A percentile compares a stretch with the other conserved stretches of the same genome.
Evolutionary conservation across 1,139 yeast genomes (phyloP).

Genomic region (Nakaseomyces delphensis): DNA sequence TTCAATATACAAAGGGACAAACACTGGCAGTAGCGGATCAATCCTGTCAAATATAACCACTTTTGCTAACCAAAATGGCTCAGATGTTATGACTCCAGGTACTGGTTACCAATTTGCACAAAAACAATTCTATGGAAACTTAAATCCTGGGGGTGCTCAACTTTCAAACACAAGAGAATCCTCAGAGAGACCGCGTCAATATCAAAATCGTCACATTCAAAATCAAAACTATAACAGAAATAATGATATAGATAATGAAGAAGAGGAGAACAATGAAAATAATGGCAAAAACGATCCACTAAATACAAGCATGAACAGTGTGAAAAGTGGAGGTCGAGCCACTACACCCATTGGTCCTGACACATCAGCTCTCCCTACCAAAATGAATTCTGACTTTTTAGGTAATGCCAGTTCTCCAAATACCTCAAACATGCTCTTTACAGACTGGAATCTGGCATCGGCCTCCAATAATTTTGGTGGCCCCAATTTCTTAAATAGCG

Average conservation of each 20-base stretch:
- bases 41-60: not conserved
- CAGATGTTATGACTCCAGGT: conserved; percentile 3
- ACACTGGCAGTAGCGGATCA: not conserved
- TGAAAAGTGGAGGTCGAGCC: not conserved
- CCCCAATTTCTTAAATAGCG: conserved; percentile 4
- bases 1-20: not conserved
- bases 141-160: not conserved
- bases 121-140: conserved; percentile 2
- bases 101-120: conserved; percentile 4
- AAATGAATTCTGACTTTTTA: conserved; percentile 1
- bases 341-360: conserved; percentile 6
- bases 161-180: not conserved
- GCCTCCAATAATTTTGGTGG: conserved; percentile 1
- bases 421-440: conserved; percentile 1
- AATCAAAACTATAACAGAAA: not conserved
- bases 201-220: conserved; percentile 1
- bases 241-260: not conserved
- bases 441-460: conserved; percentile 3
- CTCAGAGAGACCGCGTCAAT: not conserved
- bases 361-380: not conserved
- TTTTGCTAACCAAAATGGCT: not conserved
- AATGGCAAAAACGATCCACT: not conserved
- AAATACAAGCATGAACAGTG: not conserved
- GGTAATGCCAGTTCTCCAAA: conserved; percentile 3
- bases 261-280: conserved; percentile 3